These are phyloP conservation scores for cucumber (Cucumis sativus) DNA, from an alignment of 306 rosid genomes.

Conservation along the genomic window DNA sequence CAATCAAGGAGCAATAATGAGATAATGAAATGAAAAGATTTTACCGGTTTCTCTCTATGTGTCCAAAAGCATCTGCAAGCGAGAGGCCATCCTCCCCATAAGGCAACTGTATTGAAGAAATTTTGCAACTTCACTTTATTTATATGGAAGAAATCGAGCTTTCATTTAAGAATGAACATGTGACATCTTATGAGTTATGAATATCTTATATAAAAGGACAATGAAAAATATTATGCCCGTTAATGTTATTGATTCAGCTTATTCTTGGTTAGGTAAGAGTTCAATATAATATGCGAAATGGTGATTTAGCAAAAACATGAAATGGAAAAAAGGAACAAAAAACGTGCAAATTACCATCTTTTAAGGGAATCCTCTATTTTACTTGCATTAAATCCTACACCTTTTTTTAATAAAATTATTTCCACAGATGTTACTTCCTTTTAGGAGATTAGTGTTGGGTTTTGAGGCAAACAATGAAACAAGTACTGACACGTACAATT, in stretches of 20 bases:
- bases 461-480: background rate
- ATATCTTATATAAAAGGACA: background rate
- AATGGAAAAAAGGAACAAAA: background rate
- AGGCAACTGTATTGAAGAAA: slow-evolving; percentile 46
- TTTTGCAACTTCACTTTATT: background rate
- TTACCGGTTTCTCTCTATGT: slow-evolving; percentile 72
- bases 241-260: background rate
- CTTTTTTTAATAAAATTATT: background rate
- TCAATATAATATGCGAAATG: background rate
- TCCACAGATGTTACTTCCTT: background rate
- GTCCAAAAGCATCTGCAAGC: slow-evolving; percentile 87
- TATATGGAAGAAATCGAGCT: background rate
- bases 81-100: slow-evolving; percentile 39
- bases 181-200: no score
- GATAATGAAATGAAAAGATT: background rate
- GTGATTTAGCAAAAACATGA: background rate
- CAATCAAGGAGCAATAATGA: background rate
- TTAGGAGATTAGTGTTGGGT: background rate
- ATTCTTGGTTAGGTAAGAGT: background rate
- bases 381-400: background rate
- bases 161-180: background rate
- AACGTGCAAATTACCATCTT: background rate
- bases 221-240: background rate
- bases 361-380: background rate
- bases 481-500: background rate